phyloP scores from a whole-genome alignment of 805 yeast genomes.

The Torulaspora delbrueckii region DNA sequence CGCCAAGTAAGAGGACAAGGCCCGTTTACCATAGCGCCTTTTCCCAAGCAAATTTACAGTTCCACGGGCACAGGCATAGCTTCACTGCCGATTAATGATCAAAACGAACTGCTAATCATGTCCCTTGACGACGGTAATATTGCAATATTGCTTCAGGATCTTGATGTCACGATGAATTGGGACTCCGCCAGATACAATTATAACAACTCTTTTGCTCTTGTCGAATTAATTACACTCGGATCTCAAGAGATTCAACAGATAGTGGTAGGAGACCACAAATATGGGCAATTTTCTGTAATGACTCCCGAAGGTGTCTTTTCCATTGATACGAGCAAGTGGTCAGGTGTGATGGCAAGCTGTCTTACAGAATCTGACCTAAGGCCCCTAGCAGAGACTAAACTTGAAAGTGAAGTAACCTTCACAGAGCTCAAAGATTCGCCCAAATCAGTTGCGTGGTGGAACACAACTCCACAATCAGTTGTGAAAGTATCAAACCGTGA shows the following conservation, averaged over 20 bases:
- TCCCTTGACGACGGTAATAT: conserved; percentile 32
- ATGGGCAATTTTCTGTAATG: conserved; percentile 10
- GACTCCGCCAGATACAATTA: conserved; percentile 21
- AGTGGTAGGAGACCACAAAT: not conserved
- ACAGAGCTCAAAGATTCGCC: not conserved
- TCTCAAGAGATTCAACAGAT: conserved; percentile 5
- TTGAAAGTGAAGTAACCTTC: conserved; percentile 14
- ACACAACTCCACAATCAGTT: not conserved
- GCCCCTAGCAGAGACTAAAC: conserved; percentile 8
- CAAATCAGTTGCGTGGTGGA: conserved; percentile 8
- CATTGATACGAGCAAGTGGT: conserved; percentile 22
- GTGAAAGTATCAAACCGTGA: conserved; percentile 6
- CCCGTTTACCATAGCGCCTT: conserved; percentile 51
- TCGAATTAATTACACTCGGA: conserved; percentile 19
- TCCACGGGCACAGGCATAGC: conserved; percentile 40
- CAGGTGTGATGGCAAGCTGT: conserved; percentile 15
- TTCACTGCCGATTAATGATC: conserved; percentile 23
- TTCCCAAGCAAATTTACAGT: conserved; percentile 48
- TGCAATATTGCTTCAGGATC: conserved; percentile 32
- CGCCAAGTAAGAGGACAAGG: conserved; percentile 40
- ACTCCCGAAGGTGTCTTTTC: conserved; percentile 1
- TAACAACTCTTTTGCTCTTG: conserved; percentile 24
- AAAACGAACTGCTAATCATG: conserved; percentile 26
- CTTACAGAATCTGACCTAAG: conserved; percentile 19
- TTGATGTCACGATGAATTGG: conserved; percentile 38